Evolutionary conservation across 176 grass and related monocot species (phyloP).

Genomic region (Olyra latifolia): DNA sequence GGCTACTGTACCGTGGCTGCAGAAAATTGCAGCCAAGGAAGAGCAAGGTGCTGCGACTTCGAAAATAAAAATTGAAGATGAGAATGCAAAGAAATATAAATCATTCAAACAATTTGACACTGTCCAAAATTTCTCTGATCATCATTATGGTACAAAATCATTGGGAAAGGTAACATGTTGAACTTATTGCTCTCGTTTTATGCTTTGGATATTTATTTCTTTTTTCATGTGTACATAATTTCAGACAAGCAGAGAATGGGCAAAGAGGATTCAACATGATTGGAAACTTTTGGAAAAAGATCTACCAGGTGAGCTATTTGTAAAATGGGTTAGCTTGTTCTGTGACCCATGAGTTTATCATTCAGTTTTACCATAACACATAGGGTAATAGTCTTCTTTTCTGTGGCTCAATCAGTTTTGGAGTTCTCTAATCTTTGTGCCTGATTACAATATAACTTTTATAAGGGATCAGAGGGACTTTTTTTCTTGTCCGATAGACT

Average conservation of each 20-base stretch:
- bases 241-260: slow-evolving; percentile 71
- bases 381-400: background rate
- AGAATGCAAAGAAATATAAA: slow-evolving; percentile 56
- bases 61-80: slow-evolving; percentile 45
- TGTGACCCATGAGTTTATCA: background rate
- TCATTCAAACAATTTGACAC: slow-evolving; percentile 77
- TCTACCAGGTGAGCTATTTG: slow-evolving; percentile 64
- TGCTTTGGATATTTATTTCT: slow-evolving; percentile 8
- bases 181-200: slow-evolving; percentile 26
- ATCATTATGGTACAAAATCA: slow-evolving; percentile 41
- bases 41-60: background rate
- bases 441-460: background rate
- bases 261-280: slow-evolving; percentile 82
- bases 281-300: slow-evolving; percentile 90
- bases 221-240: slow-evolving; percentile 7
- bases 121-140: slow-evolving; percentile 74
- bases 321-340: background rate
- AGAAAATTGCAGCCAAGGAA: slow-evolving; percentile 33
- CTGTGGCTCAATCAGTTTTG: background rate
- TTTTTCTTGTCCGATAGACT: background rate
- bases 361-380: background rate
- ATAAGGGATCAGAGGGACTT: background rate
- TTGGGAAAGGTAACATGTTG: slow-evolving; percentile 43
- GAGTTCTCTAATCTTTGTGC: background rate
- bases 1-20: slow-evolving; percentile 69